phyloP scores from a whole-genome alignment of 352 stramenopile species.

The Halophytophthora polymorphica region DNA sequence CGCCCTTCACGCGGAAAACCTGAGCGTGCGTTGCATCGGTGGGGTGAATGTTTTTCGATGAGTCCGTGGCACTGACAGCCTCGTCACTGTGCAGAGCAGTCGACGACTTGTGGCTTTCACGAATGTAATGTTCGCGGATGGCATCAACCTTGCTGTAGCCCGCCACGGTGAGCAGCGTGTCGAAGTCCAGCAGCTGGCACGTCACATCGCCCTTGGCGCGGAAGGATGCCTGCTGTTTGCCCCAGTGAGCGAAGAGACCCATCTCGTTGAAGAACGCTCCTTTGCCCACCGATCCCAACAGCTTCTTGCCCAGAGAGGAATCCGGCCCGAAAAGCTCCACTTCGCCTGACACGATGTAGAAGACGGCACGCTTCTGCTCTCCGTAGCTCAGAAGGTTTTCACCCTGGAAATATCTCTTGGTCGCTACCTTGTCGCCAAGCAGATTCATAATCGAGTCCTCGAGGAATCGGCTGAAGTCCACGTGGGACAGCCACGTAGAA shows the following conservation, averaged over 20 bases:
- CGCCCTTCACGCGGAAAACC: conserved; percentile 48
- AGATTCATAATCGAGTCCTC: conserved; percentile 8
- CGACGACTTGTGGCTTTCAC: conserved; percentile 19
- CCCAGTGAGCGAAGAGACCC: conserved; percentile 47
- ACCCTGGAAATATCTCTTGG: conserved; percentile 20
- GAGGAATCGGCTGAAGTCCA: conserved; percentile 17
- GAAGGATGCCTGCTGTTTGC: conserved; percentile 35
- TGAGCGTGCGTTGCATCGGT: conserved; percentile 40
- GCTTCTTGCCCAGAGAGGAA: conserved; percentile 36
- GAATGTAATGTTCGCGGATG: conserved; percentile 43
- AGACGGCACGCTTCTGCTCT: conserved; percentile 35
- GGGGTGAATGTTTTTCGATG: conserved; percentile 14
- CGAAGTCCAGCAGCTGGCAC: conserved; percentile 39
- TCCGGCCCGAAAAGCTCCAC: conserved; percentile 42
- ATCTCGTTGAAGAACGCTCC: conserved; percentile 51
- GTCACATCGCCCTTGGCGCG: conserved; percentile 29
- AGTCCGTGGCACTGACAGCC: not conserved
- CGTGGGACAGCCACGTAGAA: conserved; percentile 18
- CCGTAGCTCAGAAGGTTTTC: conserved; percentile 45
- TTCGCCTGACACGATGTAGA: conserved; percentile 41
- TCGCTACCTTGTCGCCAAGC: conserved; percentile 12
- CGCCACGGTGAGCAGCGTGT: conserved; percentile 31
- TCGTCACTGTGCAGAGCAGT: not conserved
- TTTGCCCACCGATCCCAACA: conserved; percentile 25
- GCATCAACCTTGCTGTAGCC: conserved; percentile 24